Evolutionary conservation across 345 rosid species (phyloP).

Genomic region (Murraya paniculata): DNA sequence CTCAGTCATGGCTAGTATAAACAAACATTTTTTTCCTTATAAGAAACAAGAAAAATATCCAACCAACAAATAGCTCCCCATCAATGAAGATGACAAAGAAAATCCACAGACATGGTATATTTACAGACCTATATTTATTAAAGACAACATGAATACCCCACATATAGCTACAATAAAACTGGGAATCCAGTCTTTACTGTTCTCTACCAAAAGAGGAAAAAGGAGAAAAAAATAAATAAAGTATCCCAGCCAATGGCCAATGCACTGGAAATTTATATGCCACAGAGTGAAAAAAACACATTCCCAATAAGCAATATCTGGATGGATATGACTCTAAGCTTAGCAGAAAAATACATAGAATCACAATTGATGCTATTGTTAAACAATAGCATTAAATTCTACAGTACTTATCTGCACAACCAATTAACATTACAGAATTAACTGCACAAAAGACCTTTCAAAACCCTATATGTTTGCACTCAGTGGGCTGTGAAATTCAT

Average conservation of each 20-base stretch:
- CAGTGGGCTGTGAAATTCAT: neutral
- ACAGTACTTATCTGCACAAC: neutral
- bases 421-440: neutral
- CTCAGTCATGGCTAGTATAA: neutral
- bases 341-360: neutral
- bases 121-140: neutral
- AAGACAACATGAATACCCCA: neutral
- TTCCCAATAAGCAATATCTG: neutral
- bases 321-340: neutral
- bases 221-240: neutral
- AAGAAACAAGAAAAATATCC: neutral
- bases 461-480: neutral
- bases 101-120: neutral
- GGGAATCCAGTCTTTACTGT: neutral
- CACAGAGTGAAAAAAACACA: neutral
- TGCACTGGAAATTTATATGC: neutral
- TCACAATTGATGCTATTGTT: neutral
- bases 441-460: neutral
- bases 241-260: neutral
- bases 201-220: neutral
- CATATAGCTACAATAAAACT: neutral
- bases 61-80: neutral
- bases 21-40: neutral
- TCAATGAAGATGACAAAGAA: neutral
- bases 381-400: neutral